Evolutionary conservation across 2,329 filamentous ascomycete genomes (phyloP).

Genomic region (Emmonsia crescens): DNA sequence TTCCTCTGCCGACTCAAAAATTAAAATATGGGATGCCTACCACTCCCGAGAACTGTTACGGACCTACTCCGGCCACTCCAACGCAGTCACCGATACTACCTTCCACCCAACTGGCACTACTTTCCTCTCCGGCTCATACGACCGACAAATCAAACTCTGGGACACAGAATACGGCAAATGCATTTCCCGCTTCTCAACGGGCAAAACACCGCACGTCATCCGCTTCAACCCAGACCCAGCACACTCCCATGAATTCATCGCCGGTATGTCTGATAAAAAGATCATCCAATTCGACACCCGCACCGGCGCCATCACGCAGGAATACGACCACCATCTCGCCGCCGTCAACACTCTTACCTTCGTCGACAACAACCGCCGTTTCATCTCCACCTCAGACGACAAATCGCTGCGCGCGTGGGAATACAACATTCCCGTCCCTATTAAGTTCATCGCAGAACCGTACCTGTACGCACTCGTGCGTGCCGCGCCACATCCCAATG

Average conservation of each 20-base stretch:
- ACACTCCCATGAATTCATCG: constrained; percentile 78
- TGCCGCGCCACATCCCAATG: constrained; percentile 70
- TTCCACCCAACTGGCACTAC: constrained; percentile 74
- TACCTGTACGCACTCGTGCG: constrained; percentile 97
- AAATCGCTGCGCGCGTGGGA: constrained; percentile 96
- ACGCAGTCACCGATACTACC: constrained; percentile 78
- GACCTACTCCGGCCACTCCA: constrained; percentile 83
- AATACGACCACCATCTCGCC: constrained; percentile 97
- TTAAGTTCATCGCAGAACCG: constrained; percentile 95
- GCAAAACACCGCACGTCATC: constrained; percentile 89
- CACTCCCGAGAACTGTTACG: constrained; percentile 79
- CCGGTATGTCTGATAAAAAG: constrained; percentile 97
- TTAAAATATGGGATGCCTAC: constrained; percentile 93
- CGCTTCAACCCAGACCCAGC: constrained; percentile 78
- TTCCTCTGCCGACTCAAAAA: constrained; percentile 76
- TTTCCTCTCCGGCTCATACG: constrained; percentile 86
- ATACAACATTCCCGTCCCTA: constrained; percentile 94
- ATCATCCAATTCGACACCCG: constrained; percentile 94
- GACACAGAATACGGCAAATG: constrained; percentile 92
- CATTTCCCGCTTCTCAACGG: constrained; percentile 77
- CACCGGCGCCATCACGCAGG: constrained; percentile 73
- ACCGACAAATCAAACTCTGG: constrained; percentile 95
- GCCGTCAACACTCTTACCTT: constrained; percentile 97
- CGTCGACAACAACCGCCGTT: constrained; percentile 84
- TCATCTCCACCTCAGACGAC: constrained; percentile 97